Percentiles rank a stretch among this genome's conserved stretches.
These are phyloP conservation scores for Claviceps africana DNA, from an alignment of 2,329 filamentous ascomycete species.

Conservation along the genomic window DNA sequence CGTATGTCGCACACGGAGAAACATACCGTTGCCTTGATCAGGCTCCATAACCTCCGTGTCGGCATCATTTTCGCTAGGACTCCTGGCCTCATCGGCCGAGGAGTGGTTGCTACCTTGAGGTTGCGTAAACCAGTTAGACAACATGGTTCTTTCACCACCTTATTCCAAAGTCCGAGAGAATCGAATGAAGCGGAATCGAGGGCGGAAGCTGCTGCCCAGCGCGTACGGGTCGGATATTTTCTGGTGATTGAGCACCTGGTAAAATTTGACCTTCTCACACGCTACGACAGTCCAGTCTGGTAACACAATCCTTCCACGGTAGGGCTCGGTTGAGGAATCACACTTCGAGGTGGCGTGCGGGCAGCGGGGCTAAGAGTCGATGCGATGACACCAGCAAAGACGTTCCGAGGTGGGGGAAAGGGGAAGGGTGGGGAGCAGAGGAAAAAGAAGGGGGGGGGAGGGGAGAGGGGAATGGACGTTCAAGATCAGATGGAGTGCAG, in stretches of 20 bases:
- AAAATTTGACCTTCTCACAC: not conserved
- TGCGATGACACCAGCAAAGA: not conserved
- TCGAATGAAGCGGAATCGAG: not conserved
- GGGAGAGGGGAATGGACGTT: not conserved
- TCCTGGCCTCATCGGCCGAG: constrained; percentile 40
- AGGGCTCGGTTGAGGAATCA: not conserved
- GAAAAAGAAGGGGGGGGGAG: not conserved
- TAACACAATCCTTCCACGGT: not conserved
- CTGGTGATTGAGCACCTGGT: not conserved
- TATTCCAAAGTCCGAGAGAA: not conserved
- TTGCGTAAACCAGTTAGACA: constrained; percentile 28
- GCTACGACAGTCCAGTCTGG: not conserved
- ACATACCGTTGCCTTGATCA: constrained; percentile 84
- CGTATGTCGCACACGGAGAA: not conserved
- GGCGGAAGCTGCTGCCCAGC: not conserved
- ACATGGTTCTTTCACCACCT: constrained; percentile 16
- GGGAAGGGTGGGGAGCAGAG: not conserved
- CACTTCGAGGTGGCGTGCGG: not conserved
- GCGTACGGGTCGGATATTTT: not conserved
- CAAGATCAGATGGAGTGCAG: not conserved
- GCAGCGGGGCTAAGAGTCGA: not conserved
- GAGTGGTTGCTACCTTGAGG: constrained; percentile 34
- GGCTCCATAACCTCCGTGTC: constrained; percentile 76
- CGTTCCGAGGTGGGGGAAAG: not conserved
- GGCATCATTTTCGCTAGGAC: constrained; percentile 33